Conservation (phyloP, 2,329 filamentous ascomycete genomes). For the Taxawa tesnikishii region DNA sequence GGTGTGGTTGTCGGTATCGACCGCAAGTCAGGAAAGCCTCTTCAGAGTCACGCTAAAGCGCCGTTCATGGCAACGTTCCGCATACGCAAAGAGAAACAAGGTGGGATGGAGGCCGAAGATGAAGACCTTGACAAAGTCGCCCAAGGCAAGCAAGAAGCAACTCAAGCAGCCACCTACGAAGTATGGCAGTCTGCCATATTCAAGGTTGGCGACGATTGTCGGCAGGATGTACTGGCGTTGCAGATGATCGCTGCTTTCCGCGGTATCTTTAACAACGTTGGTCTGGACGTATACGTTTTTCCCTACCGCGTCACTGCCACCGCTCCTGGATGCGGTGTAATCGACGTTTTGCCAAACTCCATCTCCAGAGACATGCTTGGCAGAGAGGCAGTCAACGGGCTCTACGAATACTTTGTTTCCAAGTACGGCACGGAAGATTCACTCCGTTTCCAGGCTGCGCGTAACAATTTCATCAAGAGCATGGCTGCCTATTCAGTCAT, state of each 20-base stretch:
- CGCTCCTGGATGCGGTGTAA: constrained; percentile 92
- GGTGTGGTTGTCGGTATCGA: constrained; percentile 97
- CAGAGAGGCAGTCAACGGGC: constrained; percentile 90
- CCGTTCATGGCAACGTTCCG: constrained; percentile 99
- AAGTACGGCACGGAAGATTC: constrained; percentile 97
- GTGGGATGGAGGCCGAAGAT: constrained; percentile 39
- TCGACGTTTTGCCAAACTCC: constrained; percentile 94
- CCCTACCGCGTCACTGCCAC: constrained; percentile 96
- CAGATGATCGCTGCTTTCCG: constrained; percentile 98
- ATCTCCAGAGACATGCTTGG: constrained; percentile 98
- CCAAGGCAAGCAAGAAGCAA: constrained; percentile 16
- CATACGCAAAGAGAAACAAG: constrained; percentile 63
- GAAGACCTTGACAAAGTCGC: constrained; percentile 16
- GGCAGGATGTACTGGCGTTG: constrained; percentile 88
- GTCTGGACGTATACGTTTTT: constrained; percentile 92
- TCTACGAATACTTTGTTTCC: constrained; percentile 96
- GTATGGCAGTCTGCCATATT: constrained; percentile 99
- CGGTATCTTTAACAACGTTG: constrained; percentile 90
- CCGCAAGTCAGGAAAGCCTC: constrained; percentile 89
- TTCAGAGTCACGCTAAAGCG: constrained; percentile 96
- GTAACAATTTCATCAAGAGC: constrained; percentile 95
- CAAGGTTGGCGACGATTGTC: constrained; percentile 97
- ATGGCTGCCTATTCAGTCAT: constrained; percentile 99
- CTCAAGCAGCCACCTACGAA: constrained; percentile 54
- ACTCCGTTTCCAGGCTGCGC: constrained; percentile 84